Percentiles rank a stretch among this genome's conserved stretches.
Evolutionary conservation across 1,284 basidiomycete species (phyloP).

Genomic region (Phylloporus sp.): DNA sequence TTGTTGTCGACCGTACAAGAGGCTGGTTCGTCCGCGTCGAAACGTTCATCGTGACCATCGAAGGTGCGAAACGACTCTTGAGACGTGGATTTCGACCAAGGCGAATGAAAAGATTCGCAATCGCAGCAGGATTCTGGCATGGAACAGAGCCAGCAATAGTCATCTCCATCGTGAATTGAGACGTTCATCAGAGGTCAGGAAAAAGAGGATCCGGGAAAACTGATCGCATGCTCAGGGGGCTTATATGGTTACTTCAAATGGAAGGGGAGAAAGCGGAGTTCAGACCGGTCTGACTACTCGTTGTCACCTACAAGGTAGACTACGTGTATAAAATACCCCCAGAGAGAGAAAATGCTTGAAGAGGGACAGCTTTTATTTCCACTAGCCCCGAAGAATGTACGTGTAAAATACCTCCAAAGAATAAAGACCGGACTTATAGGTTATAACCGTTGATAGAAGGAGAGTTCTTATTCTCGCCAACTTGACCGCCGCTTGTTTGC

Average conservation of each 20-base stretch:
- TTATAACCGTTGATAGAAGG: slow-evolving; percentile 40
- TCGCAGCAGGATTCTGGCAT: slow-evolving; percentile 3
- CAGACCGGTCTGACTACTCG: background rate
- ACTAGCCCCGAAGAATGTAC: too few relatives aligned
- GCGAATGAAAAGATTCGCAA: slow-evolving; percentile 5
- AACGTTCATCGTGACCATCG: background rate
- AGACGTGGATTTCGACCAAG: slow-evolving; percentile 17
- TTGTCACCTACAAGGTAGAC: background rate
- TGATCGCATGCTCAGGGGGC: background rate
- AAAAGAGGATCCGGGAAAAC: slow-evolving; percentile 1
- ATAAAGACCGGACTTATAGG: slow-evolving; percentile 25
- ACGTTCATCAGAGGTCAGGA: slow-evolving; percentile 8
- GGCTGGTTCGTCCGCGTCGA: background rate
- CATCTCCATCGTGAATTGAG: background rate
- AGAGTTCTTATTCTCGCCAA: slow-evolving; percentile 45
- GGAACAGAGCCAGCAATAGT: slow-evolving; percentile 16
- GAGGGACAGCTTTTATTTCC: too few relatives aligned
- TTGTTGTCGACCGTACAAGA: background rate
- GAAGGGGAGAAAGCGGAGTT: slow-evolving; percentile 6
- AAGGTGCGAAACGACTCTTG: slow-evolving; percentile 1
- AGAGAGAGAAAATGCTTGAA: too few relatives aligned
- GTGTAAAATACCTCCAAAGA: background rate
- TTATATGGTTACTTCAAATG: slow-evolving; percentile 4
- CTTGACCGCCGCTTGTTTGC: slow-evolving; percentile 46
- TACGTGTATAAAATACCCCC: too few relatives aligned